phyloP scores from a whole-genome alignment of 768 basidiomycete genomes.

The Podaxis mareebaensis region DNA sequence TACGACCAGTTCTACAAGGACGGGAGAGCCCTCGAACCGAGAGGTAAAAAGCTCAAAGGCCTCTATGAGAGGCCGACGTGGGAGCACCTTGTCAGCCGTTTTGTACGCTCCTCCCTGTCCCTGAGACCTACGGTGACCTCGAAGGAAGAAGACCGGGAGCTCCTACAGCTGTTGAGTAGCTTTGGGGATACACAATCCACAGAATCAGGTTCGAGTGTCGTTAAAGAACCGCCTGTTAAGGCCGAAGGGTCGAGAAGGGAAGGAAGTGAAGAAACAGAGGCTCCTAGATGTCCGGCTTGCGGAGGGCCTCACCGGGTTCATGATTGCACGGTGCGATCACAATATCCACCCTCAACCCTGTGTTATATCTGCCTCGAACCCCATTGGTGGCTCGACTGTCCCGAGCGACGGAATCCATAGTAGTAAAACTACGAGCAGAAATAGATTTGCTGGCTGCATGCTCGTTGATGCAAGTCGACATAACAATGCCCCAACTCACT shows the following conservation, averaged over 20 bases:
- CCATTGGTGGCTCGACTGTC: conserved; percentile 15
- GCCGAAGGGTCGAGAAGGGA: background rate
- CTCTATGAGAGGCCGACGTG: background rate
- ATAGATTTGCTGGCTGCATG: too few relatives aligned
- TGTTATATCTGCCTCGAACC: conserved; percentile 15
- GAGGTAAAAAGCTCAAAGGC: conserved; percentile 2
- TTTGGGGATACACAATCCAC: background rate
- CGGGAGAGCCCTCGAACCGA: background rate
- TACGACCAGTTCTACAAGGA: conserved; percentile 2
- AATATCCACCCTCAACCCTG: conserved; percentile 6
- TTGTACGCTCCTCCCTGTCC: conserved; percentile 1
- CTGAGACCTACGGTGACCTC: background rate
- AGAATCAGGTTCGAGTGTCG: background rate
- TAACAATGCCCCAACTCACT: too few relatives aligned
- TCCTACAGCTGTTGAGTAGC: background rate
- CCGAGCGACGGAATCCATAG: background rate
- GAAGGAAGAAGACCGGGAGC: background rate
- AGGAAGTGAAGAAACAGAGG: background rate
- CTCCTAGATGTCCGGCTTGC: background rate
- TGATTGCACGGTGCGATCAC: conserved; percentile 1
- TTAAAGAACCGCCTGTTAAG: background rate
- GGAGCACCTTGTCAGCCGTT: conserved; percentile 11
- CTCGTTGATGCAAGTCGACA: too few relatives aligned
- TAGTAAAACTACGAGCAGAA: too few relatives aligned
- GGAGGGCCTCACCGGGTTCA: conserved; percentile 4